These are phyloP conservation scores for Circinella umbellata DNA, from an alignment of 371 early-diverging fungal species.

Conservation along the genomic window DNA sequence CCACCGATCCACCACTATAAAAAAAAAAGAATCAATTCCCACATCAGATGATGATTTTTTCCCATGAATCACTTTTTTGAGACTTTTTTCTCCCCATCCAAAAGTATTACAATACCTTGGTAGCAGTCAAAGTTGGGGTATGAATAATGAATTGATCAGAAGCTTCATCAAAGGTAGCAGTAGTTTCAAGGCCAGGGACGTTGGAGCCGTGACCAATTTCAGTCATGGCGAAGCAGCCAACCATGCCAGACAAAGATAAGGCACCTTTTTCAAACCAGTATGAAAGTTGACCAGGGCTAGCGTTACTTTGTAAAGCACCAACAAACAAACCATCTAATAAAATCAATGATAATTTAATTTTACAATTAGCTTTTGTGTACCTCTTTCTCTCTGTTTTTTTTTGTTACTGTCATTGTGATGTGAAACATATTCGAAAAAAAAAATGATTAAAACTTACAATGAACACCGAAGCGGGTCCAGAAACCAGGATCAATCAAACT, in stretches of 20 bases:
- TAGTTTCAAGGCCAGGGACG: slow-evolving; percentile 92
- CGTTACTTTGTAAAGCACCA: slow-evolving; percentile 88
- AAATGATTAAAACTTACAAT: slow-evolving; percentile 52
- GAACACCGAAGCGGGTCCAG: slow-evolving; percentile 94
- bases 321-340: slow-evolving; percentile 80
- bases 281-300: slow-evolving; percentile 82
- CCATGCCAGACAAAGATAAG: slow-evolving; percentile 76
- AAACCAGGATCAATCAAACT: slow-evolving; percentile 86
- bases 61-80: neutral
- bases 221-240: slow-evolving; percentile 94
- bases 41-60: neutral
- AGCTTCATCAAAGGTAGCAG: slow-evolving; percentile 87
- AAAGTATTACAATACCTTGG: slow-evolving; percentile 54
- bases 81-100: too few relatives aligned
- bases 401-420: neutral
- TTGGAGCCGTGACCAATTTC: slow-evolving; percentile 91
- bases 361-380: neutral
- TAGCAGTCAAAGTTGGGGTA: slow-evolving; percentile 88
- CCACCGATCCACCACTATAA: slow-evolving; percentile 95
- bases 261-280: slow-evolving; percentile 93
- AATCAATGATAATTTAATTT: neutral
- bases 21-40: neutral
- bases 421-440: neutral
- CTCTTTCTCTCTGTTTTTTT: neutral
- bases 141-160: slow-evolving; percentile 89